These are phyloP conservation scores for Boletellus deceptivus DNA, from an alignment of 1,284 basidiomycete genomes.

Conservation along the genomic window DNA sequence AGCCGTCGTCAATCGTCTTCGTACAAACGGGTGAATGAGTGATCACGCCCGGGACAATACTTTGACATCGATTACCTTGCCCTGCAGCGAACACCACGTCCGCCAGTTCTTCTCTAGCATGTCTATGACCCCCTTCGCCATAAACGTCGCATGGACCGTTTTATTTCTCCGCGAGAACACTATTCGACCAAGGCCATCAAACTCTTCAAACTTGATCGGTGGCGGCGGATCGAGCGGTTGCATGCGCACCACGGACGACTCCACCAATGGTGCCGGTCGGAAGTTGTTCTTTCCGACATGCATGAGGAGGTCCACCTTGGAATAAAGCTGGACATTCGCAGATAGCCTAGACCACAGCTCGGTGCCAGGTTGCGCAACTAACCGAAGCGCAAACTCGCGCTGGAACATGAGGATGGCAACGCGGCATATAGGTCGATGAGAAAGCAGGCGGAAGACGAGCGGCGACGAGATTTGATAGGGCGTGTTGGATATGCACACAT, in stretches of 20 bases:
- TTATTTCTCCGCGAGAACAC: conserved; percentile 92
- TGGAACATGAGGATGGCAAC: conserved; percentile 99
- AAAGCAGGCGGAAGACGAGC: conserved; percentile 94
- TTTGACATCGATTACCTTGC: conserved; percentile 52
- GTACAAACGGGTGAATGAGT: conserved; percentile 1
- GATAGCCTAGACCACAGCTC: conserved; percentile 93
- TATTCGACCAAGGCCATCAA: conserved; percentile 92
- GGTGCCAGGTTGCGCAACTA: conserved; percentile 85
- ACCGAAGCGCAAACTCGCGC: conserved; percentile 93
- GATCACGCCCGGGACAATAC: not conserved
- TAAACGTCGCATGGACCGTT: conserved; percentile 83
- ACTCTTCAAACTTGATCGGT: conserved; percentile 94
- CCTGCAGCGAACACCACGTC: conserved; percentile 89
- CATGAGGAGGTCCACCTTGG: conserved; percentile 96
- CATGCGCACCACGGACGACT: conserved; percentile 89
- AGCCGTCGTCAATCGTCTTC: conserved; percentile 71
- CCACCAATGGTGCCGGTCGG: conserved; percentile 93
- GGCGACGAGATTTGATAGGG: conserved; percentile 99
- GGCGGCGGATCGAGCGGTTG: conserved; percentile 95
- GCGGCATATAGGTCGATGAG: conserved; percentile 92
- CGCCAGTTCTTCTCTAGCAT: conserved; percentile 94
- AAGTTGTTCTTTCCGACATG: conserved; percentile 97
- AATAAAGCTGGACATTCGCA: conserved; percentile 95
- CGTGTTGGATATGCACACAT: conserved; percentile 98
- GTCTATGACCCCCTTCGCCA: conserved; percentile 91